Percentiles rank a stretch among this genome's conserved stretches.
Evolutionary conservation across 2,329 filamentous ascomycete species (phyloP).

Genomic region (Ascochyta pisi): DNA sequence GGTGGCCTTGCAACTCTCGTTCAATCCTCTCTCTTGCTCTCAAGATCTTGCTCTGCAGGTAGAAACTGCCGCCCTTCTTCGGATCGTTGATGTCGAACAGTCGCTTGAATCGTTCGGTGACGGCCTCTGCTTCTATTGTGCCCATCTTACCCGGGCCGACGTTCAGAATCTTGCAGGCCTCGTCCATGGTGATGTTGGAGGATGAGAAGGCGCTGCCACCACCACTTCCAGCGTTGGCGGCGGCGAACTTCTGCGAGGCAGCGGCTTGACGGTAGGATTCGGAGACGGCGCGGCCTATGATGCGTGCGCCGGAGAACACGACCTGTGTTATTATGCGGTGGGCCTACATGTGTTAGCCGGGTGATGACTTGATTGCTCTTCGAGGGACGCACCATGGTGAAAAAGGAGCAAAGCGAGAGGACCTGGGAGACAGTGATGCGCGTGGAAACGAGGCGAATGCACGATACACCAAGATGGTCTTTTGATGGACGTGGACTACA

Average conservation of each 20-base stretch:
- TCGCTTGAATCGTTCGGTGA: conserved; percentile 89
- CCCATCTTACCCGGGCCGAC: conserved; percentile 86
- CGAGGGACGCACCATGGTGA: conserved; percentile 36
- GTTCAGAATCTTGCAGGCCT: conserved; percentile 97
- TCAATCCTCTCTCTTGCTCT: conserved; percentile 92
- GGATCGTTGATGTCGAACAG: conserved; percentile 95
- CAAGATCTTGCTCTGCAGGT: conserved; percentile 95
- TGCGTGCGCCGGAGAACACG: conserved; percentile 86
- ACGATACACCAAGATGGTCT: conserved; percentile 10
- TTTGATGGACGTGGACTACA: conserved; percentile 24
- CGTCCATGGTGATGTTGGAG: conserved; percentile 86
- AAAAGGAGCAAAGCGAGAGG: not conserved
- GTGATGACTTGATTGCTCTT: not conserved
- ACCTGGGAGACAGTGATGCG: not conserved
- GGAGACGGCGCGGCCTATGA: conserved; percentile 88
- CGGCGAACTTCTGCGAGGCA: conserved; percentile 82
- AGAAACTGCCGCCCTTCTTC: conserved; percentile 95
- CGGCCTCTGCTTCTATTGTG: conserved; percentile 76
- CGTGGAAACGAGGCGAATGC: not conserved
- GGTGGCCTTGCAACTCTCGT: conserved; percentile 76
- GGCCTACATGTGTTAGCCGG: conserved; percentile 65
- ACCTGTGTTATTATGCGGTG: conserved; percentile 95
- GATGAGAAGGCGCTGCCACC: conserved; percentile 58
- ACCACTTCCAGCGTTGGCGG: conserved; percentile 67
- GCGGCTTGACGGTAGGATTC: conserved; percentile 97